Evolutionary conservation across 192 early-diverging fungal genomes (phyloP).

Genomic region (Coemansia sp.): DNA sequence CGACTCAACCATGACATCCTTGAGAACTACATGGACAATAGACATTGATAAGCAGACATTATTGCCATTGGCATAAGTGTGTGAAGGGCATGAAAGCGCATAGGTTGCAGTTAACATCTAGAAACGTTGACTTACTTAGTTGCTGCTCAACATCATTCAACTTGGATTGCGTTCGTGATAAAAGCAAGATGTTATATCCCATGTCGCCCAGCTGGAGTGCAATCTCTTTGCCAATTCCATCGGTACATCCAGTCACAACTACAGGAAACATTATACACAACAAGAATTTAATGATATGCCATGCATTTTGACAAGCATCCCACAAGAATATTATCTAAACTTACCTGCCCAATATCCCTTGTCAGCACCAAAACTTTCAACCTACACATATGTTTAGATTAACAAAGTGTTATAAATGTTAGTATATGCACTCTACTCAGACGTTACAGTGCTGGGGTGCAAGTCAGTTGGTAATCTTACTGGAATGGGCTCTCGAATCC

Average conservation of each 20-base stretch:
- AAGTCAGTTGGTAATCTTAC: constrained; percentile 14
- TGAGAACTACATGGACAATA: constrained; percentile 22
- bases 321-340: not conserved
- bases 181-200: constrained; percentile 82
- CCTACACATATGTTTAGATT: constrained; percentile 14
- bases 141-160: constrained; percentile 72
- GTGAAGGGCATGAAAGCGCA: not conserved
- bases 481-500: constrained; percentile 39
- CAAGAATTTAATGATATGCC: not conserved
- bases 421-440: not conserved
- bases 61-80: not conserved
- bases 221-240: constrained; percentile 95
- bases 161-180: constrained; percentile 83
- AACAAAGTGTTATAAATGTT: not conserved
- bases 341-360: constrained; percentile 61
- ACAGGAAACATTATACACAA: not conserved
- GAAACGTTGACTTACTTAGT: constrained; percentile 49
- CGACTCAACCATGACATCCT: constrained; percentile 31
- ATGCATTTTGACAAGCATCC: not conserved
- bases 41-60: not conserved
- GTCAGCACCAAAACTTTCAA: constrained; percentile 51
- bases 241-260: constrained; percentile 94
- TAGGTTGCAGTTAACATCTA: too few species aligned
- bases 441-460: not conserved
- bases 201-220: constrained; percentile 83